Evolutionary conservation across 495 filamentous ascomycete genomes (phyloP), one percentile per base, ranked within the genome.

Genomic region (Lasiosphaeria miniovina): DNA sequence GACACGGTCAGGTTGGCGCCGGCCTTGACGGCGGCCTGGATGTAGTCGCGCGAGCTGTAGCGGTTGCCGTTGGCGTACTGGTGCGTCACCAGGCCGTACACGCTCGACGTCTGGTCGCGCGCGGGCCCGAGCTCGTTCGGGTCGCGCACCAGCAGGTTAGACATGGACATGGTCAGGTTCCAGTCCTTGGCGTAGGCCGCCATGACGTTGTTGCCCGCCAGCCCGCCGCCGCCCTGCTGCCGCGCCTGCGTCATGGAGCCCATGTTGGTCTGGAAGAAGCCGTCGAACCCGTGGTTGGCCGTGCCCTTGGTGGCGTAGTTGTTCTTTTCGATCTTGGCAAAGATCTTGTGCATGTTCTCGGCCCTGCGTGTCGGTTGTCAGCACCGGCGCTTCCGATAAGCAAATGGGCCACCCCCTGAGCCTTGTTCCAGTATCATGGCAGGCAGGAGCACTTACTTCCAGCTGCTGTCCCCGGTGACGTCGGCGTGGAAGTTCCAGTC

Each of bases 201-300:
- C 71, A 71, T 71, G 53, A 74, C 71, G 12, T 33, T 58, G 59
- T 72, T 72, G 50, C 69, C 71, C 9, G 49, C 35, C 8, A 71
- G 59, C 8, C 51, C 56, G 33, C 71, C 65, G 36, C 51, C 56
- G 33, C 71, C 65, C 33, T 10, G 14, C 14, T 64, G 64, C 14
- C 56, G 45, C 45, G 60, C 54, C 55, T 71, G 68, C 7, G 61
- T 49, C 60, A 66, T 68, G 51, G 65, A 52, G 38, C 67, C 69
- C 71, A 72, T 74, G 49, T 66, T 62, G 36, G 70, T 74, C 49
- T 74, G 66, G 62, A 74, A 74, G 56, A 65, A 73, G 52, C 70
- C 70, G 55, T 71, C 64, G 60, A 69, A 73, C 35, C 70, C 70
- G 58, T 71, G 70, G 17, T 60, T 63, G 9, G 66, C 36, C 9